Evolutionary conservation across 192 early-diverging fungal genomes (phyloP), one percentile per base, ranked within the genome.

Genomic region (Umbelopsis sp.): DNA sequence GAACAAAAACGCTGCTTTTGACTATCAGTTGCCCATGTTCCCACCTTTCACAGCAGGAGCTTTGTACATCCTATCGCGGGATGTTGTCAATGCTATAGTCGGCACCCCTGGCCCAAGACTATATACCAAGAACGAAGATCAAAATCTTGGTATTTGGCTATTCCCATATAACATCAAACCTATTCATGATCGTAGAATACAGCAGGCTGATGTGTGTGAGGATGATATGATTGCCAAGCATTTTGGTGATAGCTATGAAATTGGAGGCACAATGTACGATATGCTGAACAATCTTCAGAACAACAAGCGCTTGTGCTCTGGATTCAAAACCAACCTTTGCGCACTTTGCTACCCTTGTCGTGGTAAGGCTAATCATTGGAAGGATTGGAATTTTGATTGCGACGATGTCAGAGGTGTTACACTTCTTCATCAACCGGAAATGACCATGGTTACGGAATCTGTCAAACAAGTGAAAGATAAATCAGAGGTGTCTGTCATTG

Each of bases 151-250:
- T 15, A 85, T 88, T 16, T 88, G 86, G 86, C 77, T 88, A 12
- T 84, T 85, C 64, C 73, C 86, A 9, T 86, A 82, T 53, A 88
- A 88, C 41, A 82, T 88, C 53, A 71, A 75, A 50, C 86, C 86
- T 1, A 86, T 86, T 49, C 84, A 86, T 55, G 86, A 88, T 53
- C 76, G 71, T 23, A 79, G 86, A 18, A 88, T 88, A 53, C 86
- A 88, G 51, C 84, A 88, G 35, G 81, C 80, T 72, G 83, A 88
- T 69, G 86, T 84, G 15, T 88, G 86, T 53, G 86, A 88, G 55
- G 77, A 88, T 49, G 86, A 88, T 51, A 84, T 88, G 86, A 84
- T 88, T 71, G 86, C 81, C 12, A 88, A 88, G 48, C 86, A 84
- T 67, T 88, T 88, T 58, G 80, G 78, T 51, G 84, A 84, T 44